Percentiles rank a stretch among this genome's conserved stretches.
phyloP scores from a whole-genome alignment of 176 grass and related monocot genomes.

The Aegilops tauschii region DNA sequence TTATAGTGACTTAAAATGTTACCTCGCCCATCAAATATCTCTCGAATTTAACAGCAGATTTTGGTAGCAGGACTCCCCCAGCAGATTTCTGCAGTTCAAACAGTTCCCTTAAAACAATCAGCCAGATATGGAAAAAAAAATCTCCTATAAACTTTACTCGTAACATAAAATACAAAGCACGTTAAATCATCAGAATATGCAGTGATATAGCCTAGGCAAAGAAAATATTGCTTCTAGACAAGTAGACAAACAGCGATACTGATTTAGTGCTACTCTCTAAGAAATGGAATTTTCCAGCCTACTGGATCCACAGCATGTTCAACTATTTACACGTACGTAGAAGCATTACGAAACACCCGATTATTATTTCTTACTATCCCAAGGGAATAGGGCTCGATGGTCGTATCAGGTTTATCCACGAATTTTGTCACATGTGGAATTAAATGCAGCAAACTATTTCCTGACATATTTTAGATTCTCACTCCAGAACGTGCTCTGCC shows the following conservation, averaged over 20 bases:
- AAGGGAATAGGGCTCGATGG: not conserved
- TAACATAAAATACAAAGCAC: not conserved
- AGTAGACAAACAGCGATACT: not conserved
- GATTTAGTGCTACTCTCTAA: not conserved
- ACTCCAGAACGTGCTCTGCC: not conserved
- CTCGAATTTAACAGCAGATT: conserved; percentile 97
- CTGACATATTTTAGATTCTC: not conserved
- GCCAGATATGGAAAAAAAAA: not conserved
- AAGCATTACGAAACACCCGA: not conserved
- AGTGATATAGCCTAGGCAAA: not conserved
- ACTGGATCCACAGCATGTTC: not conserved
- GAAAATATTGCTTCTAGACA: not conserved
- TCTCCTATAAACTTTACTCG: not conserved
- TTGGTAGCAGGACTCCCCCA: conserved; percentile 85
- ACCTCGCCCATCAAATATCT: conserved; percentile 98
- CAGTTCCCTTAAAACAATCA: not conserved
- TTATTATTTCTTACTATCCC: not conserved
- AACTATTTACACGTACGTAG: not conserved
- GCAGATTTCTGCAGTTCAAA: conserved; percentile 73
- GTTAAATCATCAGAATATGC: not conserved
- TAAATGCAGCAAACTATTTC: not conserved
- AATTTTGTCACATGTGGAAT: not conserved
- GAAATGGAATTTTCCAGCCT: not conserved
- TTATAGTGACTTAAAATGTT: conserved; percentile 10
- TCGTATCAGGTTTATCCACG: not conserved